These are phyloP conservation scores for Alternaria gaisen DNA, from an alignment of 2,329 filamentous ascomycete genomes.

Conservation along the genomic window DNA sequence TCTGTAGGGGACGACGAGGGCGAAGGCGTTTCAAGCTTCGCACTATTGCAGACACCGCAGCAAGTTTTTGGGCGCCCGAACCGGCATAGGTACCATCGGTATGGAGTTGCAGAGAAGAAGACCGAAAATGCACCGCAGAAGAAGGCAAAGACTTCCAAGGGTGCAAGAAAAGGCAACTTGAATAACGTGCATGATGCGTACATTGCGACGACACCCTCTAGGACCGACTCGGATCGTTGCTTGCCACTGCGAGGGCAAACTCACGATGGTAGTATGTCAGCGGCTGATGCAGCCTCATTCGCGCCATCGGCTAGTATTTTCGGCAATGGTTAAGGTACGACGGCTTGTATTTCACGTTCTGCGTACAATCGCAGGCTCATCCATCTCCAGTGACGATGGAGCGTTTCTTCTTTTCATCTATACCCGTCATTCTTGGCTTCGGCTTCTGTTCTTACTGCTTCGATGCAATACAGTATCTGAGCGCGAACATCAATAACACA, in stretches of 20 bases:
- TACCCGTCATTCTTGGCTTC: background rate
- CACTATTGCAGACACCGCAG: constrained; percentile 52
- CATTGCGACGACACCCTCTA: background rate
- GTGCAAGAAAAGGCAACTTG: background rate
- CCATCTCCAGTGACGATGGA: too few species aligned
- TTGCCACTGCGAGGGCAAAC: background rate
- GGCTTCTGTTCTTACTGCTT: background rate
- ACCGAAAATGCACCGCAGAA: constrained; percentile 27
- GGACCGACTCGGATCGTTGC: background rate
- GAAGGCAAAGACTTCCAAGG: constrained; percentile 23
- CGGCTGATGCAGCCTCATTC: background rate
- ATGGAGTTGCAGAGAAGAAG: constrained; percentile 29
- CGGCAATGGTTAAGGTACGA: constrained; percentile 6
- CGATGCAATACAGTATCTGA: background rate
- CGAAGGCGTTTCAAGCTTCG: constrained; percentile 50
- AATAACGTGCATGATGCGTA: background rate
- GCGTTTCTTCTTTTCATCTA: background rate
- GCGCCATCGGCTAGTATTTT: constrained; percentile 6
- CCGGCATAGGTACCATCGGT: constrained; percentile 42
- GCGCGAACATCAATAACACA: background rate
- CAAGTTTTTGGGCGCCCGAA: constrained; percentile 55
- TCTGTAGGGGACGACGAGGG: constrained; percentile 49
- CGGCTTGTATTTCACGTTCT: background rate
- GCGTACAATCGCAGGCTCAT: background rate
- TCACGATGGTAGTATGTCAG: background rate